A percentile compares a stretch with the other conserved stretches of the same genome.
Evolutionary conservation across 371 early-diverging fungal genomes (phyloP).

Genomic region (Circinella umbellata): DNA sequence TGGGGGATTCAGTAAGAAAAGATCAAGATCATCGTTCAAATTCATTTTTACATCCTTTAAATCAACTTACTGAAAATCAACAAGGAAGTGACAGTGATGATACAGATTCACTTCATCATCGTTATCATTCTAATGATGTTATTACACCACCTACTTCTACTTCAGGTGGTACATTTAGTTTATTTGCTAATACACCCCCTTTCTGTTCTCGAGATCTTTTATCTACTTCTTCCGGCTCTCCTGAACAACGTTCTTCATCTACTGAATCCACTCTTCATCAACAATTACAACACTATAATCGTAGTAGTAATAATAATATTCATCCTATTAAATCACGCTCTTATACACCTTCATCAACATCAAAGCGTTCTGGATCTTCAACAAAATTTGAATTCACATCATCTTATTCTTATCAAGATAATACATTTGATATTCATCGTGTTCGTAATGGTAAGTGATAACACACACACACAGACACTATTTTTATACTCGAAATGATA

Average conservation of each 20-base stretch:
- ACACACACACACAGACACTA: not conserved
- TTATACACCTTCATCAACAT: no score
- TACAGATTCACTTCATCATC: no score
- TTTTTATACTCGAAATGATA: no score
- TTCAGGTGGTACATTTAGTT: not conserved
- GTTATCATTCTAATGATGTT: not conserved
- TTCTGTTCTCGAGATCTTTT: no score
- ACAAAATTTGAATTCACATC: not conserved
- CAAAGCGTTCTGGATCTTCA: no score
- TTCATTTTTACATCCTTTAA: not conserved
- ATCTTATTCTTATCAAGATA: not conserved
- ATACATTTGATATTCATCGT: conserved; percentile 12
- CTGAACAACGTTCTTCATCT: no score
- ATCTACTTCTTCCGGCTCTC: not conserved
- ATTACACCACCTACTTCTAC: not conserved
- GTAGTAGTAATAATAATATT: no score
- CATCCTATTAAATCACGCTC: no score
- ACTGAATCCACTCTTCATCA: no score
- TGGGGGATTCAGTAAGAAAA: not conserved
- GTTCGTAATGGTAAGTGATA: conserved; percentile 15
- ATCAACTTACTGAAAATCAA: not conserved
- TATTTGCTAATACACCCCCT: not conserved
- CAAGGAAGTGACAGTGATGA: no score
- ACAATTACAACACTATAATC: no score
- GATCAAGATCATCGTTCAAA: no score